These are phyloP conservation scores for Colletotrichum coccodes DNA, from an alignment of 2,329 filamentous ascomycete species.

Conservation along the genomic window DNA sequence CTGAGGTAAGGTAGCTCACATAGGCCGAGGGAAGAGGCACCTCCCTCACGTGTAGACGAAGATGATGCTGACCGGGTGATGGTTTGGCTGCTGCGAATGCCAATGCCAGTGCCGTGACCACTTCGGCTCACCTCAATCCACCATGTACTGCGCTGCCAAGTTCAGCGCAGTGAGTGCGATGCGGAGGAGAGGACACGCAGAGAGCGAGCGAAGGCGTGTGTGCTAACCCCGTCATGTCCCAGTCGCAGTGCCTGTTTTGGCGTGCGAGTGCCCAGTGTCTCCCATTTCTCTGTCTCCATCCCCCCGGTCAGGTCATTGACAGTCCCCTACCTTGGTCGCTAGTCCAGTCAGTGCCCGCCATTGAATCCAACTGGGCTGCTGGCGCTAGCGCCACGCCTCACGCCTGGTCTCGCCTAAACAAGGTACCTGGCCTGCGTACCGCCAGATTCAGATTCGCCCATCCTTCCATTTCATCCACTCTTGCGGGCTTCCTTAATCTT, in stretches of 20 bases:
- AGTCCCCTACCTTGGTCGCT: slow-evolving; percentile 6
- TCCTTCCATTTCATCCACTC: slow-evolving; percentile 34
- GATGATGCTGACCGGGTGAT: neutral
- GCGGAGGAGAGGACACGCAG: slow-evolving; percentile 5
- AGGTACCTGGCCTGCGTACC: slow-evolving; percentile 33
- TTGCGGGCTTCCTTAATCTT: slow-evolving; percentile 32
- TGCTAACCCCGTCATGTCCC: slow-evolving; percentile 21
- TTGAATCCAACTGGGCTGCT: slow-evolving; percentile 25
- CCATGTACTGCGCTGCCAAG: slow-evolving; percentile 5
- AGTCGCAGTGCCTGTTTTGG: neutral
- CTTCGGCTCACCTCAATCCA: neutral
- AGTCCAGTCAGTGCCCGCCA: slow-evolving; percentile 13
- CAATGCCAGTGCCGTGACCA: neutral
- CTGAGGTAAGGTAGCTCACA: neutral
- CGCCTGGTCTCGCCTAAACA: slow-evolving; percentile 34
- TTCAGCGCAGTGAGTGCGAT: slow-evolving; percentile 7
- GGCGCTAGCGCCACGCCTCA: slow-evolving; percentile 33
- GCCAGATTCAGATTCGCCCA: slow-evolving; percentile 33
- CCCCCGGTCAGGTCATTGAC: neutral
- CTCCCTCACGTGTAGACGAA: neutral
- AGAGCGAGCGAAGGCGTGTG: slow-evolving; percentile 16
- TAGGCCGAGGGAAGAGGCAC: neutral
- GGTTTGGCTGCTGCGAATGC: neutral
- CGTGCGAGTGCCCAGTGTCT: no score
- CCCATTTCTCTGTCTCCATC: neutral